Percentiles rank a stretch among this genome's conserved stretches.
These are phyloP conservation scores for Phytopythium delawarense DNA, from an alignment of 352 stramenopile genomes.

Conservation along the genomic window DNA sequence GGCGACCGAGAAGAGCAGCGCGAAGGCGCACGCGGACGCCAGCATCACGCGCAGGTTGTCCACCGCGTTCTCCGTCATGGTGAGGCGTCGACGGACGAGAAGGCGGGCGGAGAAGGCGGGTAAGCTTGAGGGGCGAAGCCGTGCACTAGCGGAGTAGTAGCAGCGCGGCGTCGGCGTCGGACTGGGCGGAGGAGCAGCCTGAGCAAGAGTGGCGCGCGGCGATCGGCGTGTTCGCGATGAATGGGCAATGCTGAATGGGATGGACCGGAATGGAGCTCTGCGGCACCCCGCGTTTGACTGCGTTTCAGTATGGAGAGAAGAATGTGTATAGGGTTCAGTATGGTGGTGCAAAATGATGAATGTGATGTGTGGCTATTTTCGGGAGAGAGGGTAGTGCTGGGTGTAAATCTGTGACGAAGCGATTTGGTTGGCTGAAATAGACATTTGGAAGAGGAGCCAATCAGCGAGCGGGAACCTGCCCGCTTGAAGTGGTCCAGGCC, in stretches of 20 bases:
- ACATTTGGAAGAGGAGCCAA: neutral
- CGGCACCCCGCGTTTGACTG: neutral
- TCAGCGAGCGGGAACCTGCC: neutral
- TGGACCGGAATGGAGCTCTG: neutral
- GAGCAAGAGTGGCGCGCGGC: neutral
- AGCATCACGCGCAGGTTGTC: conserved; percentile 43
- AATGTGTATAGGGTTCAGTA: neutral
- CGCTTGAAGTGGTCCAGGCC: neutral
- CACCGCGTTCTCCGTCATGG: neutral
- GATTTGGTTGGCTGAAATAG: neutral
- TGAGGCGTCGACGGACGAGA: neutral
- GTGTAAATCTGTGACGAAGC: neutral
- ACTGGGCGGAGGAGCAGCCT: neutral
- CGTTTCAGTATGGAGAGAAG: neutral
- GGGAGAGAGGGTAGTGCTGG: neutral
- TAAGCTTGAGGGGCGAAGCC: too few relatives aligned
- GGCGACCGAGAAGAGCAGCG: conserved; percentile 43
- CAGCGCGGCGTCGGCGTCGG: too few relatives aligned
- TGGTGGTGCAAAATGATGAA: neutral
- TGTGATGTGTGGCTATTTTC: neutral
- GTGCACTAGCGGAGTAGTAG: too few relatives aligned
- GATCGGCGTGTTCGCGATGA: neutral
- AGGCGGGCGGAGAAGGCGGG: too few relatives aligned
- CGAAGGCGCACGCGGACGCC: conserved; percentile 52
- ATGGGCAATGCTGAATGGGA: neutral